Evolutionary conservation across 805 yeast genomes (phyloP).

Genomic region (Candida taoyuanica): DNA sequence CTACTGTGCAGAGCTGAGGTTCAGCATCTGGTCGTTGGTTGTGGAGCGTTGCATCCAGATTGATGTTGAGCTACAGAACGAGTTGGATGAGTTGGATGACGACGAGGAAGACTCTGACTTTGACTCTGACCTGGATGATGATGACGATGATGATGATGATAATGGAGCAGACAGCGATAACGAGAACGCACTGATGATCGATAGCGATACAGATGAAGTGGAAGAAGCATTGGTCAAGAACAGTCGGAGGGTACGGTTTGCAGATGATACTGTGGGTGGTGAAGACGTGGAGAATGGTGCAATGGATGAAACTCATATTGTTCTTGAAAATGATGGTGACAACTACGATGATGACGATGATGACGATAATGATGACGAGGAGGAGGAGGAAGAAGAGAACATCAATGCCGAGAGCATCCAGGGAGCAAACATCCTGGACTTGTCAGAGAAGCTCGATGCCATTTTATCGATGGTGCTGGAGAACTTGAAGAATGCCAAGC

Average conservation of each 20-base stretch:
- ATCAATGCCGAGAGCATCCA: conserved; percentile 24
- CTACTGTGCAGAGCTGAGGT: conserved; percentile 74
- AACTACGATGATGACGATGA: conserved; percentile 28
- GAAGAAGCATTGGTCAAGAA: conserved; percentile 3
- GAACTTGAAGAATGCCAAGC: conserved; percentile 34
- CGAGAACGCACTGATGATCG: conserved; percentile 11
- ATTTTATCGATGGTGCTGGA: conserved; percentile 55
- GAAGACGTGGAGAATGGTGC: conserved; percentile 11
- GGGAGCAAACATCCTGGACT: conserved; percentile 40
- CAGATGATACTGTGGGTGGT: conserved; percentile 15
- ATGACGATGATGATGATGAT: conserved; percentile 27
- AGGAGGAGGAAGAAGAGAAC: conserved; percentile 43
- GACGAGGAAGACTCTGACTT: too few species aligned
- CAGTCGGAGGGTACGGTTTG: conserved; percentile 14
- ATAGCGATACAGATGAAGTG: conserved; percentile 25
- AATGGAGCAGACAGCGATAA: background rate
- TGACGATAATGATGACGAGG: conserved; percentile 43
- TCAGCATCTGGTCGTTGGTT: conserved; percentile 73
- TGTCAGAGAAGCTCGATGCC: conserved; percentile 68
- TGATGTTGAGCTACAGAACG: conserved; percentile 90
- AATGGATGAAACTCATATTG: background rate
- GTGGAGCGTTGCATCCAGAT: conserved; percentile 77
- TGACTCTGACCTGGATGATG: conserved; percentile 29
- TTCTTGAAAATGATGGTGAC: conserved; percentile 10
- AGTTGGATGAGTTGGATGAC: conserved; percentile 73